These are phyloP conservation scores for Trichoderma erinaceum DNA, from an alignment of 495 filamentous ascomycete genomes.

Conservation along the genomic window DNA sequence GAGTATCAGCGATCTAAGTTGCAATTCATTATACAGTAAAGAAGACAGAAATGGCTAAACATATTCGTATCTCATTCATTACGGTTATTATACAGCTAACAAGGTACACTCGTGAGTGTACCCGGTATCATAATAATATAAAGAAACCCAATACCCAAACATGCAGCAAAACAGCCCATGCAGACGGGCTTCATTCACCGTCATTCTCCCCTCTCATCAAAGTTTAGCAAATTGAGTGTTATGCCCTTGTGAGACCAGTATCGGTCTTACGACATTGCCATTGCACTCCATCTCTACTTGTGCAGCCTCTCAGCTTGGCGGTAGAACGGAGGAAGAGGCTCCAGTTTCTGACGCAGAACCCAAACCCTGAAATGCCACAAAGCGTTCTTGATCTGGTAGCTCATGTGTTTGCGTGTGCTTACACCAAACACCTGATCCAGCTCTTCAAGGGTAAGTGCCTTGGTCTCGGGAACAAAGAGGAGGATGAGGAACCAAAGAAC, in stretches of 20 bases:
- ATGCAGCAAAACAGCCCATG: not conserved
- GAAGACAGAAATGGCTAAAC: not conserved
- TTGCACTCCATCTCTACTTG: not conserved
- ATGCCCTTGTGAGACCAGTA: not conserved
- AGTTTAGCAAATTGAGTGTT: not conserved
- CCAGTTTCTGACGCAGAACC: conserved; percentile 44
- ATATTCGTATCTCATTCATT: not conserved
- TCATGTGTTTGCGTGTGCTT: conserved; percentile 45
- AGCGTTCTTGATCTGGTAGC: conserved; percentile 30
- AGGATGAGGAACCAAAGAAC: conserved; percentile 64
- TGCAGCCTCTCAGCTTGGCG: not conserved
- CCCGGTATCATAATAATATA: not conserved
- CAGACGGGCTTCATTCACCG: not conserved
- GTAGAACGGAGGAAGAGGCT: conserved; percentile 30
- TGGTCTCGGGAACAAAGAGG: conserved; percentile 73
- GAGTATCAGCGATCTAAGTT: too few species aligned
- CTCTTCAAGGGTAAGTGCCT: conserved; percentile 71
- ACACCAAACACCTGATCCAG: conserved; percentile 53
- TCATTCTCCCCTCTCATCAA: not conserved
- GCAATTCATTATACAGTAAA: too few species aligned
- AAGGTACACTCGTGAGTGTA: not conserved
- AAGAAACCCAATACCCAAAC: not conserved
- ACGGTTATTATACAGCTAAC: not conserved
- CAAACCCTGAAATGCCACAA: conserved; percentile 49
- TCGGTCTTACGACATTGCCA: not conserved